Evolutionary conservation across 306 rosid genomes (phyloP), one percentile per base, ranked within the genome.

Genomic region (Acacia acuminata): DNA sequence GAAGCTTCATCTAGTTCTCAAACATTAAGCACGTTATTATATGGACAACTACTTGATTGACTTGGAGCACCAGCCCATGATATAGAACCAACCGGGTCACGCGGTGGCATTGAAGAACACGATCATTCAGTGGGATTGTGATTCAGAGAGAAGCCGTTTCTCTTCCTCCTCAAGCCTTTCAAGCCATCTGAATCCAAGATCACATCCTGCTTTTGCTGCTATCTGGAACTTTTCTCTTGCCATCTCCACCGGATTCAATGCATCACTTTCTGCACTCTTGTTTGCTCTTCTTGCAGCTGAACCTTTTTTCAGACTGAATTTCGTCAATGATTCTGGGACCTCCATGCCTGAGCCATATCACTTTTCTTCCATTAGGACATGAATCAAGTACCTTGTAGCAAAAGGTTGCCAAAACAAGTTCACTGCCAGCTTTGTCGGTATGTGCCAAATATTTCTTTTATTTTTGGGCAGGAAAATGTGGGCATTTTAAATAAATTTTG

Each of bases 181-280:
- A 82, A 96, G 85, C 99, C 98, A 92, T 88, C 82, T 96, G 43
- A 93, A 89, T 71, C 98, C 99, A 75, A 96, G 91, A 82, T 96
- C 96, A 81, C 92, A 90, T 76, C 97, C 98, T 13, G 92, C 90
- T 88, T 86, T 86, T 20, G 94, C 99, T 7, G 98, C 99, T 25
- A 88, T 89, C 64, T 90, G 89, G 68, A 96, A 96, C 75, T 94
- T 91, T 76, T 91, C 91, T 88, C 84, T 90, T 40, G 98, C 98
- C 94, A 92, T 91, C 90, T 90, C 98, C 71, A 88, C 87, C 32
- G 94, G 93, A 75, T 85, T 77, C 75, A 73, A 77, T 67, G 80
- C 79, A 48, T 27, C 34, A 76, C 79, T 85, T 77, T 87, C 92
- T 53, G 82, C 81, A 30, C 64, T 74, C 76, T 84, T 90, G 83